phyloP scores from a whole-genome alignment of 2,329 filamentous ascomycete genomes.

The Colletotrichum limetticola region DNA sequence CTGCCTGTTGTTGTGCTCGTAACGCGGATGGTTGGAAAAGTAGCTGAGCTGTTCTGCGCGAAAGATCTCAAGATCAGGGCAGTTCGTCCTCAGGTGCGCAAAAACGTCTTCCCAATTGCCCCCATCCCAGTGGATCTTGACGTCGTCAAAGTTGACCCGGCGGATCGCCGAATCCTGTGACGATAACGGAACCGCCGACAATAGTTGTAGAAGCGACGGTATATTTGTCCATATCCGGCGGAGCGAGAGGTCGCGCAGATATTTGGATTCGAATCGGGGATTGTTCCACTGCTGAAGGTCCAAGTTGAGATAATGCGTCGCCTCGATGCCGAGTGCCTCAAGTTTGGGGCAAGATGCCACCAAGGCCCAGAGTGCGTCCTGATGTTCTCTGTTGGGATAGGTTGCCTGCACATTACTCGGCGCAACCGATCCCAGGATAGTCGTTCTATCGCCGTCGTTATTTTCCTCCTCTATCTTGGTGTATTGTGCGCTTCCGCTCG shows the following conservation, averaged over 20 bases:
- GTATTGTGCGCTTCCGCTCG: constrained; percentile 1
- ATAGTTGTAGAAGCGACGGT: background rate
- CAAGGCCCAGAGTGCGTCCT: constrained; percentile 9
- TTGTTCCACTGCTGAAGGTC: background rate
- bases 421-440: background rate
- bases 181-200: background rate
- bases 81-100: background rate
- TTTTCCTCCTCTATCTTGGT: background rate
- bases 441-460: background rate
- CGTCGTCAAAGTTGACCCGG: background rate
- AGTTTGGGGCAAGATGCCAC: constrained; percentile 14
- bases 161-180: background rate
- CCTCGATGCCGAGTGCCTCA: constrained; percentile 14
- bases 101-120: constrained; percentile 18
- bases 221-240: background rate
- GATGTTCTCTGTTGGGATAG: constrained; percentile 18
- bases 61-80: constrained; percentile 7
- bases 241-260: background rate
- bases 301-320: constrained; percentile 12
- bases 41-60: constrained; percentile 6
- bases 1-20: constrained; percentile 2
- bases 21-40: constrained; percentile 6
- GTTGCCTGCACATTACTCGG: constrained; percentile 19
- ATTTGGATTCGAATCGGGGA: background rate
- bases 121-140: constrained; percentile 10